Base-by-base conservation (phyloP, 805 yeast species). In the Pichia nakasei region DNA sequence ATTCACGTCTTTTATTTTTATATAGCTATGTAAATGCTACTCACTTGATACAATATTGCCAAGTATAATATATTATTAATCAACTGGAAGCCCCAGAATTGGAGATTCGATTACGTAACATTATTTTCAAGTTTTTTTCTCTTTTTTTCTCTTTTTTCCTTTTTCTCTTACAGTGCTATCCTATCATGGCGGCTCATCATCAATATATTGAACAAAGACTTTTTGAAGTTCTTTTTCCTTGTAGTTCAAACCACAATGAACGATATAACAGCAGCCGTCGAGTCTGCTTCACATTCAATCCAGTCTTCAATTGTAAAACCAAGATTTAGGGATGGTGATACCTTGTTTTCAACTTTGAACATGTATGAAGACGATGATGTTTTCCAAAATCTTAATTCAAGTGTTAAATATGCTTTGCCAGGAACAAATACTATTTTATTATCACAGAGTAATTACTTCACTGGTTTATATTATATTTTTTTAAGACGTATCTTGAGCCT, bases 291-390 rank as follows among this genome's bases (percentile, higher is more conserved):
- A 2, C 37, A 38, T 6, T 54, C 62, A 1, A 31, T 47, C 11
- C 56, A 54, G n/a, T 56, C 63, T 0, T 58, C 63, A 11, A 57
- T 60, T 22, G 47, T 60, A 7, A 51, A 56, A 40, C 64, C 64
- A 17, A 33, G 47, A n/a, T 48, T 53, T 26, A 42, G 41, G n/a
- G 48, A 46, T 20, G 46, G 52, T 3, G 64, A 60, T 38, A 9
- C 50, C 4, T 37, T 41, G 17, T 60, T 51, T 44, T 47, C 56
- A 18, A 45, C 60, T 2, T 15, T 48, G 12, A 47, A 42, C 17
- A 51, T 59, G 46, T 55, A 53, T 45, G 56, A 58, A 1, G 48
- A 46, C 27, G 52, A 44, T 9, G 37, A 40, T 4, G 37, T 45
- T 3, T 33, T 35, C 17, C 41, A 39, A 15, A 20, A 38, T 15